Conservation (phyloP, 1,139 yeast species). For the Magnusiomyces suaveolens region DNA sequence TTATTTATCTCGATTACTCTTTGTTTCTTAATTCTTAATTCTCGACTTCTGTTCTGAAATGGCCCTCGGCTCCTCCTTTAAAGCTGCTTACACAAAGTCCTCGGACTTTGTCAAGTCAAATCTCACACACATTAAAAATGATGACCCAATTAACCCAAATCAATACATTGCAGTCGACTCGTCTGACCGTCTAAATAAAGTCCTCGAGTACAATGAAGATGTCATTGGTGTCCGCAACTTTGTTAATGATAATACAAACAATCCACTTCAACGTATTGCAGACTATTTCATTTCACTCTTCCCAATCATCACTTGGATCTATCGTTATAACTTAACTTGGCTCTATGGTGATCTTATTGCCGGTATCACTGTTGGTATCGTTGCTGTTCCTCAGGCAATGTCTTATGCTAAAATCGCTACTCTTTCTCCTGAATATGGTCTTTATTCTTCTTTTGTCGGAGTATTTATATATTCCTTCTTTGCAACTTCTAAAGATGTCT, state of each 20-base stretch:
- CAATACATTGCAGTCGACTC: neutral
- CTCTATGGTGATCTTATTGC: conserved; percentile 75
- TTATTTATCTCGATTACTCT: too few species aligned
- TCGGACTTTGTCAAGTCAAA: neutral
- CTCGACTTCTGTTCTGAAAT: too few species aligned
- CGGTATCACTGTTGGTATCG: conserved; percentile 88
- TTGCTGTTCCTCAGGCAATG: conserved; percentile 92
- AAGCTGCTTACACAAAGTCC: neutral
- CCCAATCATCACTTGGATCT: conserved; percentile 74
- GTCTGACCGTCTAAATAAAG: neutral
- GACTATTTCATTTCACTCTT: conserved; percentile 55
- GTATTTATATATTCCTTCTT: conserved; percentile 80
- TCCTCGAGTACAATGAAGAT: conserved; percentile 2
- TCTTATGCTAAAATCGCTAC: conserved; percentile 86
- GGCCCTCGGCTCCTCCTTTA: too few species aligned
- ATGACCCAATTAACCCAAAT: neutral
- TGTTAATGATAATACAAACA: neutral
- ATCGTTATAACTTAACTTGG: conserved; percentile 76
- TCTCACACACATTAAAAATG: neutral
- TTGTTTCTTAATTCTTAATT: too few species aligned
- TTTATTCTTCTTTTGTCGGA: conserved; percentile 88
- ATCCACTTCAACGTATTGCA: conserved; percentile 9
- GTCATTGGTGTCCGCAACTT: neutral
- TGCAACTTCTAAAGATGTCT: conserved; percentile 92
- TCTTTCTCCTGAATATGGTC: conserved; percentile 71